Percentiles rank a stretch among this genome's conserved stretches.
These are phyloP conservation scores for Geranium brycei DNA, from an alignment of 345 rosid species.

Conservation along the genomic window DNA sequence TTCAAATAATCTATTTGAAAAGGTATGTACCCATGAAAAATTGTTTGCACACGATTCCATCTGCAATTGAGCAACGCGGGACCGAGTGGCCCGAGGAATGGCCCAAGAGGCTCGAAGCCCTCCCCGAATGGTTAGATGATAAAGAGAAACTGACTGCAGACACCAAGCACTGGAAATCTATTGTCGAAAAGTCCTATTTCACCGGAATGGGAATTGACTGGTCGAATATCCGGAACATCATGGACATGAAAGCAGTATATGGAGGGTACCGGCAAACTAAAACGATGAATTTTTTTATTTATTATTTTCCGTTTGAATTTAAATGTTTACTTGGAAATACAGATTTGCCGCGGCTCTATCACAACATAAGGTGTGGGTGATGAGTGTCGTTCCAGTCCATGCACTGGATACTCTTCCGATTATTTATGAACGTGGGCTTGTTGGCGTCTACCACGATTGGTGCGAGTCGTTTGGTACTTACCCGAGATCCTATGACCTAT, in stretches of 20 bases:
- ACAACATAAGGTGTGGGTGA: conserved; percentile 75
- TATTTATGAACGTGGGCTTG: conserved; percentile 67
- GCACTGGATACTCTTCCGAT: conserved; percentile 88
- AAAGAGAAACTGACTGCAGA: conserved; percentile 53
- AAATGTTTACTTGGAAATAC: conserved; percentile 9
- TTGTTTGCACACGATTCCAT: conserved; percentile 68
- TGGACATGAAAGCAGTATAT: conserved; percentile 93
- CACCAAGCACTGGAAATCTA: conserved; percentile 63
- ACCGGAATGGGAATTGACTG: conserved; percentile 79
- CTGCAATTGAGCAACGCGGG: conserved; percentile 79
- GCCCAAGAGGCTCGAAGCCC: conserved; percentile 89
- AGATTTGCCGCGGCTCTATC: conserved; percentile 84
- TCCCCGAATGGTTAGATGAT: conserved; percentile 74
- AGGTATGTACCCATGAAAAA: conserved; percentile 77
- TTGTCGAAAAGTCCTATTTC: conserved; percentile 69
- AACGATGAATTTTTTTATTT: background rate
- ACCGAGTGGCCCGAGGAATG: conserved; percentile 98
- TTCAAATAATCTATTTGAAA: conserved; percentile 5
- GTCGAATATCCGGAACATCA: conserved; percentile 62
- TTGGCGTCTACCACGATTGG: conserved; percentile 92
- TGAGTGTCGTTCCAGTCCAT: conserved; percentile 81
- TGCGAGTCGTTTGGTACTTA: conserved; percentile 82
- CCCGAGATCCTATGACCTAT: conserved; percentile 90
- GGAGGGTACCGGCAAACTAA: conserved; percentile 63
- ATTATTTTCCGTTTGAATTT: background rate